Conservation (phyloP, 164 flowering plant genomes). For the Kingdonia uniflora region DNA sequence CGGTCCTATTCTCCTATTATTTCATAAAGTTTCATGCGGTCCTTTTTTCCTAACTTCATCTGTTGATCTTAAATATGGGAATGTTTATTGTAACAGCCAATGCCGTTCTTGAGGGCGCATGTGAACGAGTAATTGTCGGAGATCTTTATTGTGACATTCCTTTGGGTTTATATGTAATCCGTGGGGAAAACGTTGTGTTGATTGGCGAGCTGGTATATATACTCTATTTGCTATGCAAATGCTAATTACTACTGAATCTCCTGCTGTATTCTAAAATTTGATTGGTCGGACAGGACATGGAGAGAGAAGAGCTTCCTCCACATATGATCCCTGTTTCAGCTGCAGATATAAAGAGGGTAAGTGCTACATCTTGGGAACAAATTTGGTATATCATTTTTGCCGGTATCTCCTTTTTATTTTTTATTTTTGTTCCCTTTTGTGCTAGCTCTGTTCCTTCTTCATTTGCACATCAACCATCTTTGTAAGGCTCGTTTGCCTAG, state of each 20-base stretch:
- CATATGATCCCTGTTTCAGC: conserved; percentile 68
- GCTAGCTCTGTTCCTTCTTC: too few relatives aligned
- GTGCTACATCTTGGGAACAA: too few relatives aligned
- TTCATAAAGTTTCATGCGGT: too few relatives aligned
- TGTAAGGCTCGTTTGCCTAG: too few relatives aligned
- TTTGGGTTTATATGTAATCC: conserved; percentile 39
- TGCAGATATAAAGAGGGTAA: conserved; percentile 69
- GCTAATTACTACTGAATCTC: too few relatives aligned
- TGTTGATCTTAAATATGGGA: too few relatives aligned
- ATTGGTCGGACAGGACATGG: conserved; percentile 38
- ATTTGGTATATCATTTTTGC: too few relatives aligned
- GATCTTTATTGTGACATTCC: conserved; percentile 39
- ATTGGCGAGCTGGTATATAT: conserved; percentile 43
- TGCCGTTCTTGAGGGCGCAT: conserved; percentile 44
- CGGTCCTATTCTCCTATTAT: background rate
- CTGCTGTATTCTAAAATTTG: background rate
- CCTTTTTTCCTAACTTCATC: too few relatives aligned
- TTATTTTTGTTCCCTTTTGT: too few relatives aligned
- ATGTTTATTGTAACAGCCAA: conserved; percentile 23
- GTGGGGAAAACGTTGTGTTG: conserved; percentile 46
- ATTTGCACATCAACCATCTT: too few relatives aligned
- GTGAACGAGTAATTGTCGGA: conserved; percentile 44
- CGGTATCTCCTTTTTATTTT: too few relatives aligned
- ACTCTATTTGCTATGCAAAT: background rate
- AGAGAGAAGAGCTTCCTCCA: conserved; percentile 72